These are phyloP conservation scores for Pseudogymnoascus pannorum DNA, from an alignment of 2,329 filamentous ascomycete species.

Conservation along the genomic window DNA sequence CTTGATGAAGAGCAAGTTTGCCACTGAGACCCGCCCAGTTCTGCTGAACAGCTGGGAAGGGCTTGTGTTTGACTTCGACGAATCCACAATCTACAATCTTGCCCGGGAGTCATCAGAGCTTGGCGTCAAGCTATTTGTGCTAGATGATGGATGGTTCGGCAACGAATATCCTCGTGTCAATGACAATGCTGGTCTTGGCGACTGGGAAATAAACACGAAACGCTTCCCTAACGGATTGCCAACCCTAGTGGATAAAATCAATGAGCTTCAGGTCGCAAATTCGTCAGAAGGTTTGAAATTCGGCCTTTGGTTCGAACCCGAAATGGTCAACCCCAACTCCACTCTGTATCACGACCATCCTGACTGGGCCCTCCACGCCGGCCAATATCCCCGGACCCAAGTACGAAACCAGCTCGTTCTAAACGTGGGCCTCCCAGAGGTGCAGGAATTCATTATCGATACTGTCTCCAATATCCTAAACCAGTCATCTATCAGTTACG, in stretches of 20 bases:
- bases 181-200: not conserved
- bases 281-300: constrained; percentile 44
- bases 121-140: constrained; percentile 55
- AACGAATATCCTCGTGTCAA: constrained; percentile 40
- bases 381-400: constrained; percentile 40
- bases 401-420: not conserved
- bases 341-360: constrained; percentile 54
- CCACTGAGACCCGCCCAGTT: constrained; percentile 42
- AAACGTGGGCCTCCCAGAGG: not conserved
- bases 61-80: constrained; percentile 50
- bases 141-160: constrained; percentile 64
- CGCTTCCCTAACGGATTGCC: not conserved
- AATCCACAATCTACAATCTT: constrained; percentile 46
- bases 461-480: not conserved
- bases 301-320: constrained; percentile 60
- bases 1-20: constrained; percentile 50
- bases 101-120: constrained; percentile 50
- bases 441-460: not conserved
- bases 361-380: constrained; percentile 55
- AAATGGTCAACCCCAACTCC: constrained; percentile 60
- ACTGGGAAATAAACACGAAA: not conserved
- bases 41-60: constrained; percentile 63
- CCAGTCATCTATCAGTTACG: not conserved
- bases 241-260: not conserved
- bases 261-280: not conserved